Evolutionary conservation across 2,329 filamentous ascomycete genomes (phyloP).

Genomic region (Exophiala viscosa): DNA sequence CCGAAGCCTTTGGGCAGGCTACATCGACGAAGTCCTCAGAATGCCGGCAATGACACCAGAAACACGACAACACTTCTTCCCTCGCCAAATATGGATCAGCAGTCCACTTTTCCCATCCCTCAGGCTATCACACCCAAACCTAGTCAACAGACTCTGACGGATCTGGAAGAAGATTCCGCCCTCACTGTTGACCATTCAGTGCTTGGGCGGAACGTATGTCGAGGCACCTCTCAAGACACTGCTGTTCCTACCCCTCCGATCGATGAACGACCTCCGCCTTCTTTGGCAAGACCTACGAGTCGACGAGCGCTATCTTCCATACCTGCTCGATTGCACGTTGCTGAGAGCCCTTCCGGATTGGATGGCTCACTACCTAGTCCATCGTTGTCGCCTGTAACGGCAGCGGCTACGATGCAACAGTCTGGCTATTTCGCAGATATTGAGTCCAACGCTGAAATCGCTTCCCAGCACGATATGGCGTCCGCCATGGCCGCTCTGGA

Average conservation of each 20-base stretch:
- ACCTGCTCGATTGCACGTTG: constrained; percentile 42
- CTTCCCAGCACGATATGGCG: constrained; percentile 28
- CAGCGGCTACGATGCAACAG: constrained; percentile 61
- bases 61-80: constrained; percentile 15
- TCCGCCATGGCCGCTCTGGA: constrained; percentile 7
- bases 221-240: constrained; percentile 24
- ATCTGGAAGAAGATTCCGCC: constrained; percentile 1
- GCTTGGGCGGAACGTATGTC: constrained; percentile 7
- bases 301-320: constrained; percentile 31
- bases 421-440: constrained; percentile 43
- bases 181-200: constrained; percentile 5
- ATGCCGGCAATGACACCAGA: constrained; percentile 3
- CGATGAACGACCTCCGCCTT: constrained; percentile 24
- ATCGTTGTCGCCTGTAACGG: constrained; percentile 82
- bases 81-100: constrained; percentile 22
- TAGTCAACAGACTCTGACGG: constrained; percentile 2
- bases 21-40: constrained; percentile 6
- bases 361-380: constrained; percentile 94
- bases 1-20: constrained; percentile 4
- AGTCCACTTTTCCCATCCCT: constrained; percentile 8
- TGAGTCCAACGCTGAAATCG: constrained; percentile 43
- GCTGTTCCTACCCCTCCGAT: constrained; percentile 29
- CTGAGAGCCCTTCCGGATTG: constrained; percentile 69
- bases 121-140: constrained; percentile 9
- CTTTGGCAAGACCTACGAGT: constrained; percentile 38